Evolutionary conservation across 805 yeast genomes (phyloP), one percentile per base, ranked within the genome.

Genomic region (Yarrowia porcina): DNA sequence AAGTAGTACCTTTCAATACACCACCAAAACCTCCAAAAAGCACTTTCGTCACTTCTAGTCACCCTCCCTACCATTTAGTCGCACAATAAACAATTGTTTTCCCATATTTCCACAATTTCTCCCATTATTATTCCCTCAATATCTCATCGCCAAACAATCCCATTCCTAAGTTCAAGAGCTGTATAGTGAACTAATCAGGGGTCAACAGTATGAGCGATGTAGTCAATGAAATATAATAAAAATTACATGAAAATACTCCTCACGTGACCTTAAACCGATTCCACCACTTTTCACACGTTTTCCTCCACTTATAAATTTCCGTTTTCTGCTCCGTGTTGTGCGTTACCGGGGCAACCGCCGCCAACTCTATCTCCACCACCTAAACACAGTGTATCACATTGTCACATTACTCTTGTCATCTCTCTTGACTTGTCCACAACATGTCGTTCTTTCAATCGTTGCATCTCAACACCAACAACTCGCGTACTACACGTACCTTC

Each of bases 401-500:
- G 28, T 9, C 7, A 8, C 21, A 25, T 25, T 8, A 25, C 8
- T 25, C 32, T n/a, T 25, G 18, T 15, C 15, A 17, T 4, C 38
- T 5, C 42, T 12, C 2, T 17, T 36, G 15, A n/a, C 38, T n/a
- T n/a, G 21, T 32, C 41, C 20, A 25, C 27, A 4, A 23, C 23
- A 49, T 52, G 64, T 63, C 64, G 6, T 63, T 63, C 39, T 61
- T 63, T 15, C 64, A 60, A 25, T 25, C 35, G 15, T 30, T 60
- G 20, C 64, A 63, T 61, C 32, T 61, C 28, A 49, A 64, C 47
- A 35, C 59, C 9, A 61, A 64, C 61, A 69, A 69, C 62, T 65
- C 70, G 20, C 64, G 72, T 28, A 73, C 77, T 9, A 69, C 74
- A 9, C 70, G 75, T 39, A 74, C 76, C 12, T 74, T 76, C 69